Base-by-base conservation (phyloP, 176 grass and related monocot genomes). In the Eleusine coracana region DNA sequence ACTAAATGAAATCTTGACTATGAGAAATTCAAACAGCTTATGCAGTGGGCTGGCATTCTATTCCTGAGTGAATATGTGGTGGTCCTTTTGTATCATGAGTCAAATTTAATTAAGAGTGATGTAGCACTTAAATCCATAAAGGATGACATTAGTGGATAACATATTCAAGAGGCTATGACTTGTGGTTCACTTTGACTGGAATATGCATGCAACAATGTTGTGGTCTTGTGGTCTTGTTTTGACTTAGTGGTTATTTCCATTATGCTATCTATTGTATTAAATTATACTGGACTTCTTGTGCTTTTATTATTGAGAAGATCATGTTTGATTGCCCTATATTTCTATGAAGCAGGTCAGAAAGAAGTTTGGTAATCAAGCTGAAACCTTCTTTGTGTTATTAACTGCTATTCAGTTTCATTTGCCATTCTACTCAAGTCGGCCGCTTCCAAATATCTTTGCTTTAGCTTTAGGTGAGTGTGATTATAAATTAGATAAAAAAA, bases 381-480 rank as follows among this genome's bases (percentile, higher is more conserved):
- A 96, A 82, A 81, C 89, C 78, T 94, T 96, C 84, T 95, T 92
- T 89, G 91, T 71, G 14, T 50, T 92, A 70, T 82, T 99, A 74
- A 96, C 89, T 50, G 87, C 93, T 80, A 76, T 89, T 18, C 91
- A 99, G 66, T 99, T 99, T 92, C 96, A 99, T 52, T 70, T 92
- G 70, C 81, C 96, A 15, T 99, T 96, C 81, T 99, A 99, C 70
- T 96, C 91, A 71, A 96, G 91, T 52, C 91, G 96, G 0, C 96
- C 96, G 81, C 92, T 99, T 85, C 96, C 96, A 73, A 96, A 99
- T 85, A 89, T 92, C 21, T 93, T 99, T 49, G 91, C 96, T 92
- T 99, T 99, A 72, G 82, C 48, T 90, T 93, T 99, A 85, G 96
- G 96, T 99, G 42, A 71, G 72, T 66, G 75, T 28, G 38, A 21